Base-by-base conservation (phyloP, 495 filamentous ascomycete genomes). In the Hyaloscypha variabilis region DNA sequence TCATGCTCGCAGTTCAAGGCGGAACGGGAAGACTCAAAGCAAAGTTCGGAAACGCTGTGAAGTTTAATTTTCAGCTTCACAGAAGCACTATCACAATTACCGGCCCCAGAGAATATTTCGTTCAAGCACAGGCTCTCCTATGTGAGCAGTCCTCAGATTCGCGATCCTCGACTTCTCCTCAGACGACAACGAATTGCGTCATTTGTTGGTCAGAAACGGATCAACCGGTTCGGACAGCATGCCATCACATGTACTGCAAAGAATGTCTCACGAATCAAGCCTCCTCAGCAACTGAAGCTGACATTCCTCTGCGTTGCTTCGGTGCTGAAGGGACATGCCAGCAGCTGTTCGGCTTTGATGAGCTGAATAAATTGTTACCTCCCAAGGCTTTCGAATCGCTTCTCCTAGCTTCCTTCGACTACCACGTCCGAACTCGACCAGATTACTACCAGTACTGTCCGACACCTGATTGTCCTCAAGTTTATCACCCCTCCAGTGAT, bases 231-330 rank as follows among this genome's bases (percentile, higher is more conserved):
- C 64, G 52, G 11, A 79, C 77, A 13, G 19, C 50, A 8, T 85
- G 82, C 64, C 63, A 62, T 3, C 82, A 84, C 64, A 54, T 63
- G 13, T 85, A 83, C 68, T 83, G 81, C 71, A 65, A 66, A 1
- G 74, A 76, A n/a, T 83, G 81, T 59, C 80, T 84, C 60, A 65
- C 71, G 4, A 57, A 70, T 23, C 57, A 78, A 25, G 78, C 78
- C 56, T 62, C 69, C 36, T 73, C 78, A 3, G 64, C 63, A 31
- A 55, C 29, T 4, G 65, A 60, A 6, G 58, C 57, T 23, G 30
- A 66, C 1, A 50, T 71, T 11, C 65, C 70, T 24, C 62, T 82
- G 6, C 42, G 21, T 6, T 83, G 78, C 68, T 63, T 59, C 19
- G 77, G 77, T 19, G 46, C 63, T 6, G 58, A 52, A 0, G 73